These are phyloP conservation scores for Phyllostachys edulis DNA, from an alignment of 176 grass and related monocot species.

Conservation along the genomic window DNA sequence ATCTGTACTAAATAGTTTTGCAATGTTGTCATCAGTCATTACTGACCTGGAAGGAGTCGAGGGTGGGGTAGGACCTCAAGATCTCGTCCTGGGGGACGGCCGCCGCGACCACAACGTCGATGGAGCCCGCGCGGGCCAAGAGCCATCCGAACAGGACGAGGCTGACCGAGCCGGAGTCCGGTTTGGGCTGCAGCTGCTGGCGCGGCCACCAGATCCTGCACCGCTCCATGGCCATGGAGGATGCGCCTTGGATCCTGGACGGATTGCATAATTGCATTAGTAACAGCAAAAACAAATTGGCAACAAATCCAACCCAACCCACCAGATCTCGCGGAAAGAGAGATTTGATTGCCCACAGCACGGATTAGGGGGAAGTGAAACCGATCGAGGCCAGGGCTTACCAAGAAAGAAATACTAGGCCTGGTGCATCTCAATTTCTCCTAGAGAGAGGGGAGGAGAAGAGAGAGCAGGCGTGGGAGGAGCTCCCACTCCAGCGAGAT, in stretches of 20 bases:
- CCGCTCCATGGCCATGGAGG: constrained; percentile 3
- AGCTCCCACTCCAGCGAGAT: not conserved
- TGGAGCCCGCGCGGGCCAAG: constrained; percentile 5
- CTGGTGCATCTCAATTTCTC: not conserved
- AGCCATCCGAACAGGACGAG: constrained; percentile 43
- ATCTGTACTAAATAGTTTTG: not conserved
- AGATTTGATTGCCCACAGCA: not conserved
- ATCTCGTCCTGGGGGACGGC: constrained; percentile 31
- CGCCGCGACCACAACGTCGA: constrained; percentile 28
- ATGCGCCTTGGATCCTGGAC: not conserved
- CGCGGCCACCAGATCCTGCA: constrained; percentile 56
- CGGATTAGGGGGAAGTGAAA: not conserved
- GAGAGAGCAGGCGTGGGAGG: too few species aligned
- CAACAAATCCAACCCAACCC: not conserved
- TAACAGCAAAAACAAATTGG: not conserved
- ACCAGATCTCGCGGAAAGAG: not conserved
- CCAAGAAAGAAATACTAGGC: not conserved
- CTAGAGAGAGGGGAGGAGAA: not conserved
- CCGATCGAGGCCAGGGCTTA: not conserved
- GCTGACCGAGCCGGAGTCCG: not conserved
- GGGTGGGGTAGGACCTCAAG: constrained; percentile 32
- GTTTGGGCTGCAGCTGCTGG: constrained; percentile 11
- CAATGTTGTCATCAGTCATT: not conserved
- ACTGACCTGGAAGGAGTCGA: constrained; percentile 35
- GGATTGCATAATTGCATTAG: not conserved